Evolutionary conservation across 495 filamentous ascomycete genomes (phyloP).

Genomic region (Aspergillus sclerotiicarbonarius): DNA sequence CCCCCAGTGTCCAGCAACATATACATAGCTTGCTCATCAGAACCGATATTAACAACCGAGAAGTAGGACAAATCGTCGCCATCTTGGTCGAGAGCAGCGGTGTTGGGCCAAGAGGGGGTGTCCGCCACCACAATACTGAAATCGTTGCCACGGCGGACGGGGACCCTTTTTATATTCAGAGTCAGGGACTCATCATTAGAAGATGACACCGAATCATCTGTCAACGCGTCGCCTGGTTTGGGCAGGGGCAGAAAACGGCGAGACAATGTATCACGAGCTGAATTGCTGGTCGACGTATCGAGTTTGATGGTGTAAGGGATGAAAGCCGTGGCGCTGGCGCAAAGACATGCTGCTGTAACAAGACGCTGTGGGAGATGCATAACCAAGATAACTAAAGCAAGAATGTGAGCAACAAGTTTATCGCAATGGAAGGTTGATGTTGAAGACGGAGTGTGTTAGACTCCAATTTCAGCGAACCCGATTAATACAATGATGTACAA

Average conservation of each 20-base stretch:
- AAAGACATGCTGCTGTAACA: slow-evolving; percentile 26
- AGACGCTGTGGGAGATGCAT: slow-evolving; percentile 38
- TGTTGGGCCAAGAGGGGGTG: slow-evolving; percentile 53
- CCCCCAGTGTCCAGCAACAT: slow-evolving; percentile 81
- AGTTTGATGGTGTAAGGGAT: slow-evolving; percentile 22
- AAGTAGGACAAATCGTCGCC: slow-evolving; percentile 80
- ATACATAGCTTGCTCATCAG: slow-evolving; percentile 59
- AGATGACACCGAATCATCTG: slow-evolving; percentile 18
- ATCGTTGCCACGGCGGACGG: slow-evolving; percentile 42
- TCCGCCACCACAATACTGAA: slow-evolving; percentile 58
- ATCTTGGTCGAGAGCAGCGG: slow-evolving; percentile 68
- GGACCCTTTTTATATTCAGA: slow-evolving; percentile 31
- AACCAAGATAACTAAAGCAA: slow-evolving; percentile 5
- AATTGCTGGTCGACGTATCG: slow-evolving; percentile 5
- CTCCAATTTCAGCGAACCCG: not conserved
- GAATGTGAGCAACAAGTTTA: not conserved
- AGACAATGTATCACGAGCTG: slow-evolving; percentile 2
- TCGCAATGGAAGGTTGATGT: not conserved
- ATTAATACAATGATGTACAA: slow-evolving; percentile 8
- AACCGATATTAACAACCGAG: slow-evolving; percentile 63
- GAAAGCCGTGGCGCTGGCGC: slow-evolving; percentile 18
- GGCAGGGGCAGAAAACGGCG: slow-evolving; percentile 40
- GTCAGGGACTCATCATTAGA: slow-evolving; percentile 19
- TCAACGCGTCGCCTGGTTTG: slow-evolving; percentile 13
- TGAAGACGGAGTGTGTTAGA: not conserved